Evolutionary conservation across 1,284 basidiomycete species (phyloP).

Genomic region (Coriolopsis trogii): DNA sequence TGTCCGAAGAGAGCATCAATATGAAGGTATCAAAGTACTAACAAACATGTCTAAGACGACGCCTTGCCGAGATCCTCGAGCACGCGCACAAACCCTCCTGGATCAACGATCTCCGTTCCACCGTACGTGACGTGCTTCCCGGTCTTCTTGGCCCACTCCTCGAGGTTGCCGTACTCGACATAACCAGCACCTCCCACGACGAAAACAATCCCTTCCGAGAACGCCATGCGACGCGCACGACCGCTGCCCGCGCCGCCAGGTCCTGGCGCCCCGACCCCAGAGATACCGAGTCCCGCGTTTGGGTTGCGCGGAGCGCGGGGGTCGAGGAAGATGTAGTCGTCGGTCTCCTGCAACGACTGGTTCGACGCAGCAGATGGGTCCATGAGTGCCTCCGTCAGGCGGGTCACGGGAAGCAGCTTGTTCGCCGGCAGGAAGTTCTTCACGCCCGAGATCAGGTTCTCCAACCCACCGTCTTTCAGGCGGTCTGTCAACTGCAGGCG

Average conservation of each 20-base stretch:
- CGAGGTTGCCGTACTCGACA: conserved; percentile 95
- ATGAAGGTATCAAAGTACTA: not conserved
- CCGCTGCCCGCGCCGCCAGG: conserved; percentile 45
- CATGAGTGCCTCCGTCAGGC: conserved; percentile 95
- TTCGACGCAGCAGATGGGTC: conserved; percentile 92
- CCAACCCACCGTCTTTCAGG: conserved; percentile 92
- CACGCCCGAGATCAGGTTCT: conserved; percentile 96
- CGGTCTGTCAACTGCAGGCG: conserved; percentile 80
- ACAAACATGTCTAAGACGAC: conserved; percentile 19
- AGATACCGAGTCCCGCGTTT: conserved; percentile 52
- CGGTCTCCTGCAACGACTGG: conserved; percentile 93
- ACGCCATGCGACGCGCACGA: conserved; percentile 74
- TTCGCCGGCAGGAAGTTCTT: conserved; percentile 98
- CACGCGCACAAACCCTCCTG: conserved; percentile 79
- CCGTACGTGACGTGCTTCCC: conserved; percentile 93
- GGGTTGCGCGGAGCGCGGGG: conserved; percentile 75
- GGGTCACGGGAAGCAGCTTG: conserved; percentile 92
- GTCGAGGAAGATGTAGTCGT: conserved; percentile 95
- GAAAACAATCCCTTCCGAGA: conserved; percentile 90
- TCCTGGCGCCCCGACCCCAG: conserved; percentile 47
- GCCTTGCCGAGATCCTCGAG: conserved; percentile 65
- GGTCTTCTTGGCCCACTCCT: conserved; percentile 84
- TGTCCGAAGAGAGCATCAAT: conserved; percentile 4
- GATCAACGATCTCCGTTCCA: conserved; percentile 93
- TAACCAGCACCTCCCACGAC: conserved; percentile 97